A percentile compares a stretch with the other conserved stretches of the same genome.
phyloP scores from a whole-genome alignment of 169 alveolate species.

The Cryptosporidium andersoni region DNA sequence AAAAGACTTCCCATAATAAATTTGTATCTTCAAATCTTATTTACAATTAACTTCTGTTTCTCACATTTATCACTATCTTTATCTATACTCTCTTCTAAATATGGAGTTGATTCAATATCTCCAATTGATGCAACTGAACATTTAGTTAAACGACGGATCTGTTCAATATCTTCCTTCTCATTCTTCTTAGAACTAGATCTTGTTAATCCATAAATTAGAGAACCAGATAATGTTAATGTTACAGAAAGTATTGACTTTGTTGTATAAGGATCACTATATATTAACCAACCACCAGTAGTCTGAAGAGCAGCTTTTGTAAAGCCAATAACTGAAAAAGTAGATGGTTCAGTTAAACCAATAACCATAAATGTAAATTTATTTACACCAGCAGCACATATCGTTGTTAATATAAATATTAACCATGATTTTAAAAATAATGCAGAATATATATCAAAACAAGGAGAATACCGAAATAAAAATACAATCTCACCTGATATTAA shows the following conservation, averaged over 20 bases:
- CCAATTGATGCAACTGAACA: conserved; percentile 69
- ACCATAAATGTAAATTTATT: conserved; percentile 69
- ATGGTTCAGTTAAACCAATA: conserved; percentile 64
- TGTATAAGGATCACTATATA: conserved; percentile 57
- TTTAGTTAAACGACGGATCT: conserved; percentile 56
- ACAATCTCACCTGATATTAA: conserved; percentile 42
- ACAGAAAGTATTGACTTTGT: conserved; percentile 32
- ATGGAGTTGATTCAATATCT: conserved; percentile 25
- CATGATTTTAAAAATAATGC: conserved; percentile 37
- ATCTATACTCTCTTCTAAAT: too few relatives aligned
- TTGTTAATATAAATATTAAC: conserved; percentile 29
- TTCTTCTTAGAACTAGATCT: conserved; percentile 15
- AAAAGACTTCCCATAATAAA: too few relatives aligned
- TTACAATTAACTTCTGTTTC: conserved; percentile 35
- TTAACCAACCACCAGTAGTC: conserved; percentile 66
- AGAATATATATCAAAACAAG: conserved; percentile 51
- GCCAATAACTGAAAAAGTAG: conserved; percentile 67
- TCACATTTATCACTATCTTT: too few relatives aligned
- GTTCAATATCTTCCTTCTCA: conserved; percentile 52
- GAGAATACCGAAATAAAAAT: conserved; percentile 34
- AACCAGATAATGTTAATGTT: conserved; percentile 47
- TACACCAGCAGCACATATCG: conserved; percentile 63
- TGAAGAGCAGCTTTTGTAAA: conserved; percentile 50
- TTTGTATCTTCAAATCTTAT: neutral
- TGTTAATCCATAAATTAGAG: conserved; percentile 61